These are phyloP conservation scores for Pachyrhizus erosus DNA, from an alignment of 306 rosid genomes.

Conservation along the genomic window DNA sequence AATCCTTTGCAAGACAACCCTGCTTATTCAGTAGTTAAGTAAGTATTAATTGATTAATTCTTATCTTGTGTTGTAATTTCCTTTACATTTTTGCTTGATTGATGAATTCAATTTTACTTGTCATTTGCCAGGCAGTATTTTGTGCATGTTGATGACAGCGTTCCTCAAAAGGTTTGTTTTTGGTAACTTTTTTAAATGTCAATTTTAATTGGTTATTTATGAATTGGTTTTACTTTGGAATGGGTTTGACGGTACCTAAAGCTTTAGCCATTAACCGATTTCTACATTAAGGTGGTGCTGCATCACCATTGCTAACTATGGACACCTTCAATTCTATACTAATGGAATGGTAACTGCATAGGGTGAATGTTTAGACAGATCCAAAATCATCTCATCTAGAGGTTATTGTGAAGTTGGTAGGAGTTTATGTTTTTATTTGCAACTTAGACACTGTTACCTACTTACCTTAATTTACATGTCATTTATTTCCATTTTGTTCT, in stretches of 20 bases:
- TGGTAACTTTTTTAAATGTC: background rate
- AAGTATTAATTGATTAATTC: constrained; percentile 26
- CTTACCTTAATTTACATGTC: constrained; percentile 1
- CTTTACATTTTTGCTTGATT: background rate
- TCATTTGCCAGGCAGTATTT: constrained; percentile 82
- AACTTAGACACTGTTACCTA: background rate
- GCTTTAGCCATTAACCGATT: no score
- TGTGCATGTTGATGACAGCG: constrained; percentile 85
- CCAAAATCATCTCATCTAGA: background rate
- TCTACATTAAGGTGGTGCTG: constrained; percentile 26
- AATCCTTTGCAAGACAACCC: constrained; percentile 96
- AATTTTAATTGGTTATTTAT: background rate
- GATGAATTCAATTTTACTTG: constrained; percentile 25
- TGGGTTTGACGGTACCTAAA: background rate
- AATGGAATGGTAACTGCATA: constrained; percentile 22
- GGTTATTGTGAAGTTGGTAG: constrained; percentile 32
- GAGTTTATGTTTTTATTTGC: constrained; percentile 1
- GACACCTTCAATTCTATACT: constrained; percentile 10
- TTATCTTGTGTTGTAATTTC: background rate
- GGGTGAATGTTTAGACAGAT: background rate
- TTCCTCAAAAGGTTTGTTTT: constrained; percentile 72
- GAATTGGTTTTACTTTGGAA: constrained; percentile 5
- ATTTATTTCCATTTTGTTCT: constrained; percentile 10
- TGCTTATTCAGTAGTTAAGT: constrained; percentile 96
- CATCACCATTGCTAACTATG: constrained; percentile 34